Evolutionary conservation across 495 filamentous ascomycete genomes (phyloP).

Genomic region (Beverwykella pulmonaria): DNA sequence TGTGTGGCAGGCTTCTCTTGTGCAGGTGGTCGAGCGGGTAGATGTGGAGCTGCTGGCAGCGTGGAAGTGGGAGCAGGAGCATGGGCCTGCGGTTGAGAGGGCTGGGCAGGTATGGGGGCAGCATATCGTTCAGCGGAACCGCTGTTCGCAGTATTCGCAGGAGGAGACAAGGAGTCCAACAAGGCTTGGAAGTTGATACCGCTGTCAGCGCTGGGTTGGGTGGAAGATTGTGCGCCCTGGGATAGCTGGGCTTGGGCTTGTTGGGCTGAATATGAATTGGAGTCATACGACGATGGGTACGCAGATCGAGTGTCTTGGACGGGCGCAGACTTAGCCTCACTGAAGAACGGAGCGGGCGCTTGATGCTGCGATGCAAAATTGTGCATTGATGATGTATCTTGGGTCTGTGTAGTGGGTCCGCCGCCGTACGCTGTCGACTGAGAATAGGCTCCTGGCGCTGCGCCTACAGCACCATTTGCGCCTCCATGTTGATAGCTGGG

Average conservation of each 20-base stretch:
- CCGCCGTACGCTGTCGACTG: conserved; percentile 22
- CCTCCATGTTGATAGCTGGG: conserved; percentile 20
- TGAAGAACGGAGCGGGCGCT: conserved; percentile 24
- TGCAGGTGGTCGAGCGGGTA: conserved; percentile 58
- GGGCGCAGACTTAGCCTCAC: conserved; percentile 31
- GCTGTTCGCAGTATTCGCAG: conserved; percentile 20
- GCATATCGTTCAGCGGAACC: conserved; percentile 20
- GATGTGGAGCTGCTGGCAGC: conserved; percentile 53
- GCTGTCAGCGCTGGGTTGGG: conserved; percentile 21
- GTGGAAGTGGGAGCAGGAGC: conserved; percentile 49
- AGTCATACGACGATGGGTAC: conserved; percentile 34
- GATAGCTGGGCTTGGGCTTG: conserved; percentile 29
- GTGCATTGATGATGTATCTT: conserved; percentile 38
- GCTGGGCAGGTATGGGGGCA: conserved; percentile 10
- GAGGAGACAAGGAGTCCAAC: conserved; percentile 45
- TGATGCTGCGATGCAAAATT: conserved; percentile 23
- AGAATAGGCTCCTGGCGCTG: conserved; percentile 14
- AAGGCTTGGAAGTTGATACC: conserved; percentile 48
- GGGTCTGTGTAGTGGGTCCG: conserved; percentile 20
- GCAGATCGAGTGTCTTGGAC: conserved; percentile 32
- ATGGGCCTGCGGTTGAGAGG: conserved; percentile 20
- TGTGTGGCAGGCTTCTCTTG: conserved; percentile 61
- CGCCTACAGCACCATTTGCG: conserved; percentile 16
- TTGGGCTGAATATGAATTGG: conserved; percentile 30
- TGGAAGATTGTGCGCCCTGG: conserved; percentile 28